A percentile compares a stretch with the other conserved stretches of the same genome.
phyloP scores from a whole-genome alignment of 345 rosid genomes.

The Rhodamnia argentea region DNA sequence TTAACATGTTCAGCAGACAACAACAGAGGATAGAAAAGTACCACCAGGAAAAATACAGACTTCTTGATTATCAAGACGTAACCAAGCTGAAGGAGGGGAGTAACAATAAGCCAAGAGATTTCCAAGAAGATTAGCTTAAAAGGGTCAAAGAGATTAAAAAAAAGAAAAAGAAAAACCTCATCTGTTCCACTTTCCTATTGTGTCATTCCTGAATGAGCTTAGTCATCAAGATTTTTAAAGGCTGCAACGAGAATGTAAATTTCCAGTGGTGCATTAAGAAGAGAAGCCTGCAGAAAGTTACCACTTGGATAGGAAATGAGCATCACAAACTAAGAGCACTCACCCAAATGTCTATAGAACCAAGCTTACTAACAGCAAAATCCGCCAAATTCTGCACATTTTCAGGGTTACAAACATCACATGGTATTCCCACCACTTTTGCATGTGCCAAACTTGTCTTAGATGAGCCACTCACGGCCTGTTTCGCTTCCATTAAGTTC shows the following conservation, averaged over 20 bases:
- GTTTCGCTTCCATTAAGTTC: slow-evolving; percentile 59
- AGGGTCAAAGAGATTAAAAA: neutral
- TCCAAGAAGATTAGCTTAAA: neutral
- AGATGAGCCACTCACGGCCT: slow-evolving; percentile 28
- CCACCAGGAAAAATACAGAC: neutral
- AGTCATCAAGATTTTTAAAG: neutral
- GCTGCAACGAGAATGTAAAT: neutral
- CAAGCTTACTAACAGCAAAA: slow-evolving; percentile 66
- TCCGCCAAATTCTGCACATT: slow-evolving; percentile 65
- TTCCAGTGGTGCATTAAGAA: neutral
- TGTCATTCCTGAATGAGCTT: neutral
- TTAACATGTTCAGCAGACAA: neutral
- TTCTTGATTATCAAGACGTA: neutral
- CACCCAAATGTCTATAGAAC: slow-evolving; percentile 89
- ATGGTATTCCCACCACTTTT: slow-evolving; percentile 76
- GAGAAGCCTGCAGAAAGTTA: neutral
- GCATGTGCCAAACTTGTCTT: slow-evolving; percentile 40
- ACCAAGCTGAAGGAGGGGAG: neutral
- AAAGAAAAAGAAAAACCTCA: neutral
- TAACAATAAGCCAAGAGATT: neutral
- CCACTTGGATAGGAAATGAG: neutral
- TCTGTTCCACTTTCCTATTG: neutral
- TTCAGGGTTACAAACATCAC: slow-evolving; percentile 66
- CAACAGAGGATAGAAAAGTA: neutral
- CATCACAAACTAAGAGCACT: slow-evolving; percentile 2